Conservation (phyloP, 176 grass and related monocot genomes). For the Canna indica region DNA sequence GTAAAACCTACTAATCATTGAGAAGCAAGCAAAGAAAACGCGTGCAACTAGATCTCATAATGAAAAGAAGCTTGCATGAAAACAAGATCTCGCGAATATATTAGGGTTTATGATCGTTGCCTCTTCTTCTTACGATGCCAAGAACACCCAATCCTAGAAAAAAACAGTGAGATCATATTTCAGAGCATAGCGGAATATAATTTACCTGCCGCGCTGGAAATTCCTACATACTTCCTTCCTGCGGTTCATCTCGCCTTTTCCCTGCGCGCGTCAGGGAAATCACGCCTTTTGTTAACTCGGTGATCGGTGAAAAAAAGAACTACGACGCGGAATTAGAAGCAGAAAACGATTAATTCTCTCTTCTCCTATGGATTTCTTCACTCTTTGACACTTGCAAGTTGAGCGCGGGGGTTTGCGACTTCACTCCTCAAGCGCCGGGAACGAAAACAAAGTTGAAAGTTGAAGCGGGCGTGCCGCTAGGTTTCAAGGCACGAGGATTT, state of each 20-base stretch:
- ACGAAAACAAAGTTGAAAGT: no score
- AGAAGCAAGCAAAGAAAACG: not conserved
- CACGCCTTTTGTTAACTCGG: not conserved
- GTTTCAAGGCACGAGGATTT: no score
- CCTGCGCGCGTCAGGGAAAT: not conserved
- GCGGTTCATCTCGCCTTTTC: not conserved
- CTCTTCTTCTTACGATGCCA: not conserved
- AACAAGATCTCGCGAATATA: not conserved
- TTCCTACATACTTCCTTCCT: slow-evolving; percentile 14
- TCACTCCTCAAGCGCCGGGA: no score
- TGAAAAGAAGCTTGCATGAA: not conserved
- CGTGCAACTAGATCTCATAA: not conserved
- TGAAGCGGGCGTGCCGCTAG: no score
- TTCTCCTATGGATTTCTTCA: not conserved
- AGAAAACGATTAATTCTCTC: not conserved
- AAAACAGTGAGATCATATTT: no score
- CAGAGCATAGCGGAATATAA: not conserved
- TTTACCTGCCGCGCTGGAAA: slow-evolving; percentile 17
- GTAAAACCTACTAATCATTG: not conserved
- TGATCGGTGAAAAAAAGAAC: not conserved
- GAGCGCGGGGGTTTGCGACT: no score
- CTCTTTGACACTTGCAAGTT: no score
- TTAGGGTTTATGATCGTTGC: not conserved
- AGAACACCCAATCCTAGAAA: not conserved
- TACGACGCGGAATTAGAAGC: not conserved